Evolutionary conservation across 139 green algal species (phyloP).

Genomic region (Limnomonas spitsbergensis): DNA sequence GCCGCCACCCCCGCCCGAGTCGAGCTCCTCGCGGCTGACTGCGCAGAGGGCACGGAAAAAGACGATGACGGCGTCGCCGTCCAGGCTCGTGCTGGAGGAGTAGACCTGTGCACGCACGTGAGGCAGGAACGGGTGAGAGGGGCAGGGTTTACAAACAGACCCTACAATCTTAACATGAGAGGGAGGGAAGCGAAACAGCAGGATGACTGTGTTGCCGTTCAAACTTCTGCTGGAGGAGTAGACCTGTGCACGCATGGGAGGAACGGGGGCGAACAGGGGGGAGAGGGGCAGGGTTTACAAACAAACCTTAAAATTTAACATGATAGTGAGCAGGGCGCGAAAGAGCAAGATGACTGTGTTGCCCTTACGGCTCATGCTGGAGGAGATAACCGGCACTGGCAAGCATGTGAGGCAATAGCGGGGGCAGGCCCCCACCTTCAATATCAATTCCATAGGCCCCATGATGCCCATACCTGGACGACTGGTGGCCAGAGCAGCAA

Average conservation of each 20-base stretch:
- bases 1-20: conserved; percentile 19
- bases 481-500: no score
- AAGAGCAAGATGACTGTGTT: conserved; percentile 93
- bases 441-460: no score
- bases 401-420: neutral
- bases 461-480: no score
- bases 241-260: conserved; percentile 27
- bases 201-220: conserved; percentile 85
- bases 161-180: no score
- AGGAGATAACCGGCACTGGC: conserved; percentile 45
- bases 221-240: conserved; percentile 56
- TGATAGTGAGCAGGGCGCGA: no score
- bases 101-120: conserved; percentile 41
- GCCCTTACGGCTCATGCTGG: conserved; percentile 63
- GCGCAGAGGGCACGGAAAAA: conserved; percentile 86
- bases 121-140: neutral
- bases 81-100: conserved; percentile 53
- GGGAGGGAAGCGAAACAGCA: conserved; percentile 85
- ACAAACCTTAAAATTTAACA: no score
- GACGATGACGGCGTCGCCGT: conserved; percentile 87
- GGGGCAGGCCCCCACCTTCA: no score
- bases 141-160: neutral
- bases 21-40: conserved; percentile 79
- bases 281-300: neutral
- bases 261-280: neutral